Base-by-base conservation (phyloP, 208 protist species). In the Trypanosoma scelopori region DNA sequence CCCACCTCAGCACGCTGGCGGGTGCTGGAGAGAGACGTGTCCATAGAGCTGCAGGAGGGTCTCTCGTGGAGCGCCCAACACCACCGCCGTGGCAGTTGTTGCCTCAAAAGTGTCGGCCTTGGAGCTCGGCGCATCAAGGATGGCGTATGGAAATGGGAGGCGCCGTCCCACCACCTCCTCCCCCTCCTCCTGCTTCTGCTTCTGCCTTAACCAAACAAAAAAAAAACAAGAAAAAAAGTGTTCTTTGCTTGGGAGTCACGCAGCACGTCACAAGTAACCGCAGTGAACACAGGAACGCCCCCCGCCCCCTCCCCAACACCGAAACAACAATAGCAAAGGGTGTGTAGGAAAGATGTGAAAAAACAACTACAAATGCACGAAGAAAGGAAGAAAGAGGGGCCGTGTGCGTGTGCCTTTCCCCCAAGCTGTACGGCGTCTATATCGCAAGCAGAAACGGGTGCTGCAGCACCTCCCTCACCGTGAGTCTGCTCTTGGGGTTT, bases 381-480 rank as follows among this genome's bases (percentile, higher is more conserved):
- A n/a, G n/a, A n/a, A 37, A 37, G 32, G 32, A 9, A 37, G 32
- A 37, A 37, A 9, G 32, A 3, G 28, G 27, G 55, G 55, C 20
- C 49, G 39, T 57, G 25, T 43, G 22, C 48, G 3, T 48, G 18
- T 56, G 43, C 12, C 43, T 58, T 58, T 7, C 52, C 11, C 52
- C 2, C 45, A 52, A 41, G 13, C 15, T 2, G 3, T 7, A 59
- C 47, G n/a, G 25, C 30, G 32, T 45, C 55, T 62, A 62, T 55
- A 50, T 22, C 41, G 20, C 39, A 5, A 15, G 13, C 7, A 76
- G 30, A 65, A 89, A 94, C 1, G 85, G 74, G 43, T 94, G 89
- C 55, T 81, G 65, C 22, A 91, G 68, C 15, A 83, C 81, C 55
- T 94, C 83, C 15, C 62, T 39, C 5, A 84, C 74, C 5, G 78